Percentiles rank a stretch among this genome's conserved stretches.
Evolutionary conservation across 192 early-diverging fungal species (phyloP).

Genomic region (Physocladia obscura): DNA sequence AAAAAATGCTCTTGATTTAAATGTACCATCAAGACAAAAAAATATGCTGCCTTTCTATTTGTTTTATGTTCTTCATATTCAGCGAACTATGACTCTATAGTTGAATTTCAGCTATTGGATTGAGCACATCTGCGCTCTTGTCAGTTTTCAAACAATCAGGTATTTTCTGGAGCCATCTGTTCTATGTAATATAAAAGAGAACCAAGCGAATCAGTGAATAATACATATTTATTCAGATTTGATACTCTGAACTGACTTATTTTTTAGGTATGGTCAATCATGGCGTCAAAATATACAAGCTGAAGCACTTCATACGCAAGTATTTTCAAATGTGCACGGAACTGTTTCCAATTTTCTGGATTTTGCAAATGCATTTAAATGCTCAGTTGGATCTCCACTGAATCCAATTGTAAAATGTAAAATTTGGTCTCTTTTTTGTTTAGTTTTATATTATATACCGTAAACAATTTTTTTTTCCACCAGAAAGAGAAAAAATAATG

Average conservation of each 20-base stretch:
- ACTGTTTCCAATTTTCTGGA: slow-evolving; percentile 62
- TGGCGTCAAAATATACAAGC: slow-evolving; percentile 32
- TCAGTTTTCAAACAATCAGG: no score
- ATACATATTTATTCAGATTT: background rate
- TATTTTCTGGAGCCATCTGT: no score
- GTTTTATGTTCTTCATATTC: no score
- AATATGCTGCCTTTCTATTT: no score
- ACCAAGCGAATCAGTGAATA: background rate
- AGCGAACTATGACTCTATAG: no score
- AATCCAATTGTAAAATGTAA: slow-evolving; percentile 58
- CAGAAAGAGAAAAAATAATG: no score
- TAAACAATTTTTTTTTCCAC: no score
- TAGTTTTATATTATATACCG: background rate
- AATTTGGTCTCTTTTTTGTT: slow-evolving; percentile 12
- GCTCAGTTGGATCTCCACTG: slow-evolving; percentile 60
- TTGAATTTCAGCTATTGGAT: no score
- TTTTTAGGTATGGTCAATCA: slow-evolving; percentile 35
- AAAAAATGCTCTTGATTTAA: no score
- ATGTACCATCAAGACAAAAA: no score
- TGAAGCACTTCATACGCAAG: slow-evolving; percentile 28
- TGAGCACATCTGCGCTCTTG: no score
- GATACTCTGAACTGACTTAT: background rate
- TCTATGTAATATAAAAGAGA: background rate
- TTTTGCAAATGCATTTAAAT: slow-evolving; percentile 71
- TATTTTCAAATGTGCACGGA: slow-evolving; percentile 72